Conservation (phyloP, 2,329 filamentous ascomycete species). For the Aspergillus sp. region DNA sequence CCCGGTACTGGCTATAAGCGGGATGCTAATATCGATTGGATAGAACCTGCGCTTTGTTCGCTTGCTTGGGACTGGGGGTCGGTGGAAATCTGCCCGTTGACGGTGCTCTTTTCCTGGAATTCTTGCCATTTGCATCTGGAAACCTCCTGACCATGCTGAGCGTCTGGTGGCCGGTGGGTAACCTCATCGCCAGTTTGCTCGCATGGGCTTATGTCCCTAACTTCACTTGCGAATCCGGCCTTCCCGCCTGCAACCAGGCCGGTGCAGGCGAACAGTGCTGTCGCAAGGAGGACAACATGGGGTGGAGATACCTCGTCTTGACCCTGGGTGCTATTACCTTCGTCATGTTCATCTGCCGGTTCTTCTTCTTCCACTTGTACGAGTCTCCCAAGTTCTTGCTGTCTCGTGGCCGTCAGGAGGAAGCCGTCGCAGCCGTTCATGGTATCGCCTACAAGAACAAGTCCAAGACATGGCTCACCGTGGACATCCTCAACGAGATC, state of each 20-base stretch:
- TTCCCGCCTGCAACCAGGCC: slow-evolving; percentile 31
- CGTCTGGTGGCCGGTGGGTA: slow-evolving; percentile 83
- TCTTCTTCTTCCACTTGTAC: slow-evolving; percentile 76
- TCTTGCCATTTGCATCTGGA: slow-evolving; percentile 72
- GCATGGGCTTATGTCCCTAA: slow-evolving; percentile 75
- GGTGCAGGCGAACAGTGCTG: slow-evolving; percentile 39
- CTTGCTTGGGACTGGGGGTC: slow-evolving; percentile 65
- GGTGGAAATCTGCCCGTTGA: slow-evolving; percentile 78
- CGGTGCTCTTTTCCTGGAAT: slow-evolving; percentile 79
- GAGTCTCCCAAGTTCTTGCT: slow-evolving; percentile 85
- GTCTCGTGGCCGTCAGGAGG: slow-evolving; percentile 70
- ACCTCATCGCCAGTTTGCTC: slow-evolving; percentile 64
- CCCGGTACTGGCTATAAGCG: neutral
- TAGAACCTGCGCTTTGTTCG: slow-evolving; percentile 59
- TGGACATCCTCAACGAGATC: slow-evolving; percentile 61
- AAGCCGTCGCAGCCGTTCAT: slow-evolving; percentile 78
- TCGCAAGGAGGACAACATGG: slow-evolving; percentile 58
- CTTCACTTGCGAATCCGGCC: slow-evolving; percentile 52
- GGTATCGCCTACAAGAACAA: slow-evolving; percentile 72
- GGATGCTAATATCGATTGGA: neutral
- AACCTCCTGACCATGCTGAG: slow-evolving; percentile 76
- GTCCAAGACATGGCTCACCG: slow-evolving; percentile 71
- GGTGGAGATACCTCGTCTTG: slow-evolving; percentile 73
- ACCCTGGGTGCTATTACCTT: slow-evolving; percentile 72
- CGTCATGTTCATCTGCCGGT: slow-evolving; percentile 73